Conservation (phyloP, 1,284 basidiomycete species). For the Naganishia cerealis region DNA sequence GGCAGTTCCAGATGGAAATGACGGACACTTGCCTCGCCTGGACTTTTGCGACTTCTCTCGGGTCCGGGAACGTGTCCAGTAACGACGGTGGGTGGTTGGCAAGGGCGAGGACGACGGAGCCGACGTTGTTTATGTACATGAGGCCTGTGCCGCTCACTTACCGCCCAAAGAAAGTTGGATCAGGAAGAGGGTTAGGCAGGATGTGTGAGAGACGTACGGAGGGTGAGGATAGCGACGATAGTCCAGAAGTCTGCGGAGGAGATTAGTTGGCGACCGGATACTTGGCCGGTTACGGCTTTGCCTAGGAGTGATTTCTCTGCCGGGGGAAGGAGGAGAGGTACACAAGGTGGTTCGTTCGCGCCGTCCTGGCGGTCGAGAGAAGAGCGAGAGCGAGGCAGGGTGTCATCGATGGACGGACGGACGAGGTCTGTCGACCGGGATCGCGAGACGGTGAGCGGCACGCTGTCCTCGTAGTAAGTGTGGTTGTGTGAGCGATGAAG, state of each 20-base stretch:
- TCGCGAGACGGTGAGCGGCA: slow-evolving; percentile 12
- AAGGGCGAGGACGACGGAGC: slow-evolving; percentile 83
- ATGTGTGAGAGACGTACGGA: slow-evolving; percentile 59
- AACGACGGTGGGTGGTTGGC: slow-evolving; percentile 63
- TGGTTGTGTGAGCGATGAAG: background rate
- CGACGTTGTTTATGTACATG: slow-evolving; percentile 94
- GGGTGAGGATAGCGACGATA: slow-evolving; percentile 67
- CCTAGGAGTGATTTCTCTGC: background rate
- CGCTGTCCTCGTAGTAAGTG: background rate
- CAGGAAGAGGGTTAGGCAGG: background rate
- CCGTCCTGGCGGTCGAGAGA: background rate
- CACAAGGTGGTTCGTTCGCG: background rate
- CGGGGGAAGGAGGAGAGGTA: background rate
- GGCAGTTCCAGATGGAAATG: slow-evolving; percentile 79
- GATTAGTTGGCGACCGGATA: slow-evolving; percentile 60
- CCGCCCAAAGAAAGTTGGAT: slow-evolving; percentile 2
- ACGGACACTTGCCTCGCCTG: slow-evolving; percentile 83
- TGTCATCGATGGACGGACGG: background rate
- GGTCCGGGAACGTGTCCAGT: slow-evolving; percentile 60
- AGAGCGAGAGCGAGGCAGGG: background rate
- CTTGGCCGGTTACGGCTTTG: slow-evolving; percentile 44
- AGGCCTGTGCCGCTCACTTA: slow-evolving; percentile 82
- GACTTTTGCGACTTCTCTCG: slow-evolving; percentile 66
- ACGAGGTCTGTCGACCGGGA: slow-evolving; percentile 5
- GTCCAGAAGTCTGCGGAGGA: slow-evolving; percentile 69